Evolutionary conservation across 106 monocot genomes (phyloP).

Genomic region (Acorus calamus): DNA sequence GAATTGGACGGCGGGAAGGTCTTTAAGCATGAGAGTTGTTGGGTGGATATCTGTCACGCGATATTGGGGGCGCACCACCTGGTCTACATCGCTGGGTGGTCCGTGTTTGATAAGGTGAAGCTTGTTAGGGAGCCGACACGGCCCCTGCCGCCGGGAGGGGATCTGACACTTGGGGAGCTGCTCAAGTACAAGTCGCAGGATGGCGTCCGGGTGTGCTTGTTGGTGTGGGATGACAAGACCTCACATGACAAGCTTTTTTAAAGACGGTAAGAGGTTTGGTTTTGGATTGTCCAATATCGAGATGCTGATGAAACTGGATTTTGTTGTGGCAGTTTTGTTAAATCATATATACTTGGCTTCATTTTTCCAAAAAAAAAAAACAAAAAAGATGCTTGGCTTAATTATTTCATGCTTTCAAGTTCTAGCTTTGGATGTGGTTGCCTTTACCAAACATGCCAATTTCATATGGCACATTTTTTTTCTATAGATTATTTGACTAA

Average conservation of each 20-base stretch:
- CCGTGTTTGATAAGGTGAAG: conserved; percentile 46
- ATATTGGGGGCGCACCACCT: conserved; percentile 67
- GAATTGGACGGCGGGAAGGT: conserved; percentile 31
- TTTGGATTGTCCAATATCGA: not conserved
- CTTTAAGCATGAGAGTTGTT: conserved; percentile 47
- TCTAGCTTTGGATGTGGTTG: no score
- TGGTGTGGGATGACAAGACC: conserved; percentile 88
- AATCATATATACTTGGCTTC: no score
- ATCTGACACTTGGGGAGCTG: conserved; percentile 46
- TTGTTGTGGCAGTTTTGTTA: no score
- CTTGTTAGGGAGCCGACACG: conserved; percentile 47
- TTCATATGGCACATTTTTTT: no score
- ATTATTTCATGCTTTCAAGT: no score
- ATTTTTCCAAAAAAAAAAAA: no score
- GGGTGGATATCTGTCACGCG: conserved; percentile 86
- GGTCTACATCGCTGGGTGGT: conserved; percentile 76
- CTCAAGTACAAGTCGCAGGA: conserved; percentile 80
- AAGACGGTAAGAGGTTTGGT: conserved; percentile 24
- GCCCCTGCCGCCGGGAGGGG: conserved; percentile 8
- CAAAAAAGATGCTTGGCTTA: no score
- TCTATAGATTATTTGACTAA: no score
- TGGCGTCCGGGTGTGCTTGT: conserved; percentile 61
- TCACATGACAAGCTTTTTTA: conserved; percentile 47
- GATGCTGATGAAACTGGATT: no score
- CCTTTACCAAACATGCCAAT: no score